Evolutionary conservation across 495 filamentous ascomycete genomes (phyloP).

Genomic region (Thermothielavioides terrestris): DNA sequence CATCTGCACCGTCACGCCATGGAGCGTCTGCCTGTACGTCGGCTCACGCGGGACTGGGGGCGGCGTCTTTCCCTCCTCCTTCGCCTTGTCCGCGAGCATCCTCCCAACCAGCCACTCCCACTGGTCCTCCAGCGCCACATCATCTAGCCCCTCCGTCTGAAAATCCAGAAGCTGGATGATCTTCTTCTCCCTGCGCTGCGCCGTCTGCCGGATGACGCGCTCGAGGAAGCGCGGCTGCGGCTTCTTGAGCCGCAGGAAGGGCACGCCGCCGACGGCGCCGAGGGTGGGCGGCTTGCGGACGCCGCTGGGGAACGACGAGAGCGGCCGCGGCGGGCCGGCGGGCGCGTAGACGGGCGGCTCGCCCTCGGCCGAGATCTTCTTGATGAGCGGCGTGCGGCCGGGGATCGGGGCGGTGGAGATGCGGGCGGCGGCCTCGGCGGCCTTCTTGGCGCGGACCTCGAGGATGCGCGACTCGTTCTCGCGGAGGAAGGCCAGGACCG

Average conservation of each 20-base stretch:
- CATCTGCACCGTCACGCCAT: slow-evolving; percentile 12
- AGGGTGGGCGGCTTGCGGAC: slow-evolving; percentile 53
- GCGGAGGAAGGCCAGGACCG: slow-evolving; percentile 28
- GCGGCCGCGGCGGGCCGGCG: slow-evolving; percentile 37
- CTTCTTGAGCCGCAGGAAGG: slow-evolving; percentile 63
- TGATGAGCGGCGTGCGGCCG: slow-evolving; percentile 25
- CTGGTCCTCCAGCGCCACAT: slow-evolving; percentile 1
- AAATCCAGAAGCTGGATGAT: slow-evolving; percentile 17
- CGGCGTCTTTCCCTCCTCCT: slow-evolving; percentile 11
- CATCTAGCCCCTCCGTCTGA: slow-evolving; percentile 4
- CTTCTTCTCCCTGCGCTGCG: slow-evolving; percentile 42
- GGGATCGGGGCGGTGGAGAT: slow-evolving; percentile 10
- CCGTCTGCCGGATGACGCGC: slow-evolving; percentile 46
- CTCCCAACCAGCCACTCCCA: slow-evolving; percentile 11
- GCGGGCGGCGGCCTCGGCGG: background rate
- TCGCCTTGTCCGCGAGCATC: slow-evolving; percentile 27
- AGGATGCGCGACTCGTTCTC: slow-evolving; percentile 22
- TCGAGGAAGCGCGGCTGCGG: slow-evolving; percentile 54
- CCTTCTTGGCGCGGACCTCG: background rate
- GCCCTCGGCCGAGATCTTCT: slow-evolving; percentile 17
- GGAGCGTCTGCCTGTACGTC: slow-evolving; percentile 1
- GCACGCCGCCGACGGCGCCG: slow-evolving; percentile 47
- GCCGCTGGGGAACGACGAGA: slow-evolving; percentile 37
- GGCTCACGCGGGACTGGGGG: slow-evolving; percentile 2
- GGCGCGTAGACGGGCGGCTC: slow-evolving; percentile 34